Base-by-base conservation (phyloP, 78 protist genomes). In the Trichosphaerium sp. region DNA sequence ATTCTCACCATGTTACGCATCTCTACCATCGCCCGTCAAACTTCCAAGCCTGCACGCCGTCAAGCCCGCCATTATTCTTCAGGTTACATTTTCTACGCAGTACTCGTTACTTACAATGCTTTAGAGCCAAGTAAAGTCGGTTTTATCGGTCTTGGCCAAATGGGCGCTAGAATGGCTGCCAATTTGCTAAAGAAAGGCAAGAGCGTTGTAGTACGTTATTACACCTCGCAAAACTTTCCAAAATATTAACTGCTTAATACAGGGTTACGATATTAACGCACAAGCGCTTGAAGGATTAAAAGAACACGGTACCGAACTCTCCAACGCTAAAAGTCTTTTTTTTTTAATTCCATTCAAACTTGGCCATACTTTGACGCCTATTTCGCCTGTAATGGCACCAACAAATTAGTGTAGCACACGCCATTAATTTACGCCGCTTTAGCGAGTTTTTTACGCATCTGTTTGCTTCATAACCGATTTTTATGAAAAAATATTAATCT, bases 141-240 rank as follows among this genome's bases (percentile, higher is more conserved):
- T 21, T 91, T 91, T 67, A 78, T 91, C 38, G 96, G 96, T 32
- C 75, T 91, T 12, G 96, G 96, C 40, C 75, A 91, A 47, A 91
- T 91, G 96, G 96, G 96, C 7, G 75, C 65, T 14, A 74, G 60
- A 51, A 89, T 88, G 90, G 93, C 93, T 2, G 23, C 47, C 18
- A 82, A 90, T 58, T 65, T 90, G 29, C 39, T 68, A 31, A 64
- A 65, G 28, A 81, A 78, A 29, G 88, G 88, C 40, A 49, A 78
- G 54, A 39, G 26, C 0, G 60, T 87, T 18, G 59, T 70, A 14
- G 86, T 87, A n/a, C n/a, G n/a, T 3, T 65, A 60, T 42, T 88
- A 87, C 71, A 41, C 63, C 48, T 57, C 65, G 21, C 35, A 68
- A 10, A 6, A 54, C 43, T 32, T 54, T 34, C 6, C 11, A 54